These are phyloP conservation scores for Brettanomyces naardenensis DNA, from an alignment of 805 yeast genomes.

Conservation along the genomic window DNA sequence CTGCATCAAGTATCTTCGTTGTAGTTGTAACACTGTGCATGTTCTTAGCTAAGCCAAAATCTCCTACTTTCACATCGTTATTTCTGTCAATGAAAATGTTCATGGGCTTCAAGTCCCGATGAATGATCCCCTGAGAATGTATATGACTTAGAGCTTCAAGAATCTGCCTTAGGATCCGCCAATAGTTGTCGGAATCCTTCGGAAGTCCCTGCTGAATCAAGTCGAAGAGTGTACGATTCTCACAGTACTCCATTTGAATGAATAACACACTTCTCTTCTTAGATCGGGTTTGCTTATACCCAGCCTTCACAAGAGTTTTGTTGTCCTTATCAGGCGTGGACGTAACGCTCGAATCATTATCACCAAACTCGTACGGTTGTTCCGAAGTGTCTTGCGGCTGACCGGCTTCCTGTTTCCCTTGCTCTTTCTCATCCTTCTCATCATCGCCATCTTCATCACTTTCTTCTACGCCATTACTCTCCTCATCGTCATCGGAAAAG, in stretches of 20 bases:
- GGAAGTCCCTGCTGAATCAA: constrained; percentile 73
- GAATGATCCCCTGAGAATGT: constrained; percentile 90
- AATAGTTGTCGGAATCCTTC: constrained; percentile 67
- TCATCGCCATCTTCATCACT: constrained; percentile 16
- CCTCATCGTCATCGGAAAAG: constrained; percentile 30
- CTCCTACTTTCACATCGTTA: constrained; percentile 89
- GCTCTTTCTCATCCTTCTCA: constrained; percentile 22
- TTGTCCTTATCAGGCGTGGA: constrained; percentile 2
- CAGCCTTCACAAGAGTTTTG: constrained; percentile 5
- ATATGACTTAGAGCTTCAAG: constrained; percentile 86
- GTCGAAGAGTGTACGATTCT: constrained; percentile 82
- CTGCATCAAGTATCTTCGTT: constrained; percentile 11
- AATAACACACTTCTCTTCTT: constrained; percentile 62
- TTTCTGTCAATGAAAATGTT: constrained; percentile 90
- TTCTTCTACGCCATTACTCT: constrained; percentile 15
- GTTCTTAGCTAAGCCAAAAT: constrained; percentile 92
- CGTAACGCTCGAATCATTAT: constrained; percentile 1
- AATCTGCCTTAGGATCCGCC: constrained; percentile 83
- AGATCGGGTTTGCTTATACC: constrained; percentile 7
- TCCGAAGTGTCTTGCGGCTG: constrained; percentile 14
- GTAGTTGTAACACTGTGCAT: constrained; percentile 42
- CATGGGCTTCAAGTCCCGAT: constrained; percentile 91
- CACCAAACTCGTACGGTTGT: constrained; percentile 22
- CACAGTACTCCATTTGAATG: constrained; percentile 99
- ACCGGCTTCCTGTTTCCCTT: constrained; percentile 18